A percentile compares a stretch with the other conserved stretches of the same genome.
phyloP scores from a whole-genome alignment of 805 yeast species.

The Limtongozyma cylindracea region DNA sequence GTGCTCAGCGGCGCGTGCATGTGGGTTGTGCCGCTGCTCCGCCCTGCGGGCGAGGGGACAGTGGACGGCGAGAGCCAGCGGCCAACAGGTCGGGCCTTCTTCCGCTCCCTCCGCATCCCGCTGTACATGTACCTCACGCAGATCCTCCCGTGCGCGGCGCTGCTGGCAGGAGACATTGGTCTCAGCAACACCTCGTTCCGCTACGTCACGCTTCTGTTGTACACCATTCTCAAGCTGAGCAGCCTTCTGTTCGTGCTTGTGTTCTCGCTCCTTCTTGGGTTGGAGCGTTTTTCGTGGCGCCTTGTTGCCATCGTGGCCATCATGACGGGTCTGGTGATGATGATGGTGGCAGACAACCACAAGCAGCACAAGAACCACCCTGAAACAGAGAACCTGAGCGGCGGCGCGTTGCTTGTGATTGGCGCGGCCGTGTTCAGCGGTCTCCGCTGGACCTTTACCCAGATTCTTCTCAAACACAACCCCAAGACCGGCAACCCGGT shows the following conservation, averaged over 20 bases:
- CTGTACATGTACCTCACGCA: conserved; percentile 14
- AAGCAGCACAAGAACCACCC: no score
- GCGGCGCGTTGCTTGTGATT: conserved; percentile 28
- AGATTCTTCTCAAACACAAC: conserved; percentile 41
- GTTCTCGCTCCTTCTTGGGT: conserved; percentile 61
- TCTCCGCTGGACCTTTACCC: conserved; percentile 87
- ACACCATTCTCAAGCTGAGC: conserved; percentile 84
- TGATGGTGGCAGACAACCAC: conserved; percentile 40
- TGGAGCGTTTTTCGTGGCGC: conserved; percentile 52
- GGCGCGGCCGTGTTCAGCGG: conserved; percentile 69
- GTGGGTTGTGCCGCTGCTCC: conserved; percentile 17
- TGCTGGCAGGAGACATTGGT: conserved; percentile 87
- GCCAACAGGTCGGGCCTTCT: conserved; percentile 1
- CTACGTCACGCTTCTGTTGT: conserved; percentile 57
- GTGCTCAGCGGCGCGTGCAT: conserved; percentile 21
- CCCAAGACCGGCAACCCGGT: conserved; percentile 48
- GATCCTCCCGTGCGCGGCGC: conserved; percentile 64
- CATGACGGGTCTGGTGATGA: conserved; percentile 64
- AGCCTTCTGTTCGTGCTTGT: conserved; percentile 70
- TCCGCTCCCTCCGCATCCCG: conserved; percentile 4
- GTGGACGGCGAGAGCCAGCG: no score
- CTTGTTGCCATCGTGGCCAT: conserved; percentile 42
- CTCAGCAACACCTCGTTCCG: conserved; percentile 67
- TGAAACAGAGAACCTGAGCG: no score
- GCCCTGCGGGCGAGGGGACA: conserved; percentile 8